Conservation (phyloP, 306 rosid species). For the Echinosophora koreensis region DNA sequence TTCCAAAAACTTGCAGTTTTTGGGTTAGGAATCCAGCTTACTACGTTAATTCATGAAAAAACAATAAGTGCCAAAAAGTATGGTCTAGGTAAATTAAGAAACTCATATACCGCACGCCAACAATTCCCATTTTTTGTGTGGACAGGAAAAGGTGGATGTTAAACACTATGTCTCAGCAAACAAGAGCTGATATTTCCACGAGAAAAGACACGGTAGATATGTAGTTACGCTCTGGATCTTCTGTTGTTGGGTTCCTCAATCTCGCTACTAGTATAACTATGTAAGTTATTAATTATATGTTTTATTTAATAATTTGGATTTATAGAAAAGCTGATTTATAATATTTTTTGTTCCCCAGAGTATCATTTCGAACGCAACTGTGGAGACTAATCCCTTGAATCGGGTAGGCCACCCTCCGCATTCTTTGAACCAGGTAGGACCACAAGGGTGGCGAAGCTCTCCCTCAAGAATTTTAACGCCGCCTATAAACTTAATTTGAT, state of each 20-base stretch:
- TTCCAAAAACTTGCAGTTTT: not conserved
- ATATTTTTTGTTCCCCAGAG: too few species aligned
- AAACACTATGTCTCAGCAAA: slow-evolving; percentile 5
- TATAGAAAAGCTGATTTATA: too few species aligned
- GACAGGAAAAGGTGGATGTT: slow-evolving; percentile 31
- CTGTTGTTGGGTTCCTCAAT: slow-evolving; percentile 4
- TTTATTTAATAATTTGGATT: too few species aligned
- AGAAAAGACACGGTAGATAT: slow-evolving; percentile 11
- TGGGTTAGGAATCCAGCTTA: slow-evolving; percentile 5
- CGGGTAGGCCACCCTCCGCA: too few species aligned
- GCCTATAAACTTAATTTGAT: too few species aligned
- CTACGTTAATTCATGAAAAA: not conserved
- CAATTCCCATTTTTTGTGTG: slow-evolving; percentile 21
- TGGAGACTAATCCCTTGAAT: too few species aligned
- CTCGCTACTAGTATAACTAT: slow-evolving; percentile 3
- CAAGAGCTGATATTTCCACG: slow-evolving; percentile 4
- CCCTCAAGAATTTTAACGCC: too few species aligned
- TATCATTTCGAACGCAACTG: too few species aligned
- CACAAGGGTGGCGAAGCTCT: too few species aligned
- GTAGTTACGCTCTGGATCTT: not conserved
- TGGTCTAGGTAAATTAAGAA: slow-evolving; percentile 17
- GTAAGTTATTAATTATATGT: too few species aligned
- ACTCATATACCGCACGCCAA: not conserved
- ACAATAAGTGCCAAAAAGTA: not conserved
- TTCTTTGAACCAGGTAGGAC: too few species aligned